Evolutionary conservation across 164 flowering plant species (phyloP), one percentile per base, ranked within the genome.

Genomic region (Piper betle): DNA sequence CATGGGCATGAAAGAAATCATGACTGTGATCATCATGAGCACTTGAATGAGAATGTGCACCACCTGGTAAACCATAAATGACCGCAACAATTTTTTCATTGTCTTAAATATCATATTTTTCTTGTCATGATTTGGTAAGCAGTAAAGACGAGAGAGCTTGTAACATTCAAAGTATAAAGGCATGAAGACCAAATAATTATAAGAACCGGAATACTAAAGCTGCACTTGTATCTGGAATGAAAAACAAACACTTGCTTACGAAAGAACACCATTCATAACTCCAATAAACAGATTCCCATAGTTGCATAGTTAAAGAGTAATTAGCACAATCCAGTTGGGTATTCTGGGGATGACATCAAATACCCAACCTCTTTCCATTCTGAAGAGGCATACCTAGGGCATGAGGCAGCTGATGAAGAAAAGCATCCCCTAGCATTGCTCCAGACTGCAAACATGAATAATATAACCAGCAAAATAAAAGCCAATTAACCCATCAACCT

Each of bases 341-440:
- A 42, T 6, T 11, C 11, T 6, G 33, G 33, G 33, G 33, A 25
- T 25, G 46, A 42, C 7, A 42, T 42, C 46, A 11, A 11, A 42
- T 11, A 42, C 46, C 46, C 11, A 42, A 11, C 46, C 11, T 42
- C 11, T 11, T 42, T 11, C 11, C 9, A 42, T 6, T 42, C 46
- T 42, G 9, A 42, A 11, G 46, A 6, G 11, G 46, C 75, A 67
- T 85, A 94, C 97, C 96, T 78, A 94, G 85, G 69, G 99, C 96
- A 78, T 94, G 99, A 18, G 97, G 99, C 64, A 94, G 73, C 67
- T 94, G 99, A 78, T 94, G 99, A 75, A 94, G 93, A 78, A 91
- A 94, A 59, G 99, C 93, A 85, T 91, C 97, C 43, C 97, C 99
- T 55, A 94, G 62, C 97, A 91, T 94, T 33, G 99, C 99, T 65